Base-by-base conservation (phyloP, 768 basidiomycete genomes). In the Pisolithus sp. region DNA sequence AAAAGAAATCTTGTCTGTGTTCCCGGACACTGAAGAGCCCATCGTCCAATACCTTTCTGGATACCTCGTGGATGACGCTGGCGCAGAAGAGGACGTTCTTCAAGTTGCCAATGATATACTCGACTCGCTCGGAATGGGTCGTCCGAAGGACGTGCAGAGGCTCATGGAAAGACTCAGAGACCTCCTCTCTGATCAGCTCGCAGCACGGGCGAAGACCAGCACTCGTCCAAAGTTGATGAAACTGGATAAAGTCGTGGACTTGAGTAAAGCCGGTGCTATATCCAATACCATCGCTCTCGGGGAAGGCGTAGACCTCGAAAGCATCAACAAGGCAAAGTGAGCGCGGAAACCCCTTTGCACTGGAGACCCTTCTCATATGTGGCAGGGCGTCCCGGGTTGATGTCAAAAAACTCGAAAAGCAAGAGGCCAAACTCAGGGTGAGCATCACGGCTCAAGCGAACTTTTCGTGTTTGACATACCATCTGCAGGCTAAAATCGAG, bases 351-450 rank as follows among this genome's bases (percentile, higher is more conserved):
- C 45, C 26, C 5, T 9, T 24, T 46, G 49, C 43, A 46, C 39
- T 20, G 20, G 23, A 36, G 36, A n/a, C 52, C 54, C 46, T 41
- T 46, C 41, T 43, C 34, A 42, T 34, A 39, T 36, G 34, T 51
- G 42, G 52, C 56, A 90, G 93, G 71, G 89, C 88, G 31, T 91
- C 90, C 36, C 84, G 87, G 26, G 93, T 96, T 44, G 93, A 96
- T 72, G 80, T 96, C 54, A 95, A 93, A 71, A 94, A 94, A 62
- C 81, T 96, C 8, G 93, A 95, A 71, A 95, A 96, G 69, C 89
- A 93, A 60, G 96, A 99, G 69, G 92, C 93, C 1, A 99, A 99
- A 68, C 82, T 98, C 59, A 86, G 85, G 76, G 89, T 86, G 41
- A 41, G 66, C 26, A 9, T 23, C 12, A 21, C 36, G 47, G 8